A percentile compares a stretch with the other conserved stretches of the same genome.
These are phyloP conservation scores for Phyllosticta citribraziliensis DNA, from an alignment of 2,329 filamentous ascomycete genomes.

Conservation along the genomic window DNA sequence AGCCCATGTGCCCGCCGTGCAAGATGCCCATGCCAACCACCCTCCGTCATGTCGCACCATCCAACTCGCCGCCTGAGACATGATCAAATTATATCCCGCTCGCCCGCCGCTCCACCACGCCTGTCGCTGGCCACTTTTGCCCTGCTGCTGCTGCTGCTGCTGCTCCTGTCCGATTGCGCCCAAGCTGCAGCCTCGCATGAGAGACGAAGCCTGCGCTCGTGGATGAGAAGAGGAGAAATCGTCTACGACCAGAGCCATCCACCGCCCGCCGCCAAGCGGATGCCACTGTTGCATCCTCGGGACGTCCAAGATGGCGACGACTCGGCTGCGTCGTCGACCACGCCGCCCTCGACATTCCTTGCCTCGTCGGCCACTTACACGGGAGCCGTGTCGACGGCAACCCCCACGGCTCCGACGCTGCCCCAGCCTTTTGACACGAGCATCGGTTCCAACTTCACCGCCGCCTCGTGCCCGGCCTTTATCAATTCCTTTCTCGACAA, in stretches of 20 bases:
- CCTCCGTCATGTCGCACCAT: slow-evolving; percentile 9
- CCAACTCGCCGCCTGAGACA: slow-evolving; percentile 2
- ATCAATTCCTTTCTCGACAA: slow-evolving; percentile 58
- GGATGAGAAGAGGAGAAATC: slow-evolving; percentile 8
- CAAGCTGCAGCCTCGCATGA: slow-evolving; percentile 9
- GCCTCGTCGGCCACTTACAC: background rate
- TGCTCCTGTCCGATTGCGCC: slow-evolving; percentile 7
- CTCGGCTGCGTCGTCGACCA: slow-evolving; percentile 6
- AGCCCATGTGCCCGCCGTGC: slow-evolving; percentile 1
- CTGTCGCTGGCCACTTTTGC: background rate
- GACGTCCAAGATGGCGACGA: background rate
- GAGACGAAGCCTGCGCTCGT: slow-evolving; percentile 5
- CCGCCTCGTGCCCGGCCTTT: slow-evolving; percentile 51
- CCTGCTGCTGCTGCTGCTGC: slow-evolving; percentile 6
- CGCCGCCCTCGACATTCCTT: slow-evolving; percentile 2
- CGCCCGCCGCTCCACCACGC: background rate
- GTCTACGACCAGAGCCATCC: slow-evolving; percentile 6
- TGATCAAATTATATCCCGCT: slow-evolving; percentile 1
- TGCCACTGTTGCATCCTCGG: slow-evolving; percentile 7
- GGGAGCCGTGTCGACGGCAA: slow-evolving; percentile 10
- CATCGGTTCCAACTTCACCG: slow-evolving; percentile 44
- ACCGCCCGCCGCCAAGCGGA: background rate
- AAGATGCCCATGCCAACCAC: no score
- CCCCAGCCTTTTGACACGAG: slow-evolving; percentile 39
- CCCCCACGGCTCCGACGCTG: slow-evolving; percentile 14